Conservation (phyloP, 108 stramenopile genomes). For the Discostella stelligeroides region DNA sequence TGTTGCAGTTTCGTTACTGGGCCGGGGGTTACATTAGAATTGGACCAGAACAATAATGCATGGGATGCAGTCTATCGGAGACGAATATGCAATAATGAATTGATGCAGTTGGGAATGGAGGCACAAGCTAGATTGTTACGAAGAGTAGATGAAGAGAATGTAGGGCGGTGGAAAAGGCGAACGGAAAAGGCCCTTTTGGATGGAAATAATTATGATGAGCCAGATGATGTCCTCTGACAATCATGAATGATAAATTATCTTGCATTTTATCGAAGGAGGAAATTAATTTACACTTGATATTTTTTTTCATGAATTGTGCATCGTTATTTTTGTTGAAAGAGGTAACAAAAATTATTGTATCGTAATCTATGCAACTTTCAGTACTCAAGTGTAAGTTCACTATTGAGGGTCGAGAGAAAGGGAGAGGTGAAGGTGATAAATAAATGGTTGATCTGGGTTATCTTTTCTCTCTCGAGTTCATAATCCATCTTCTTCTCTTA, state of each 20-base stretch:
- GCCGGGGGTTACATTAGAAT: constrained; percentile 55
- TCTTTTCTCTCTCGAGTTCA: too few relatives aligned
- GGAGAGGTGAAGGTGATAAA: too few relatives aligned
- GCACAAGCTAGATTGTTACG: constrained; percentile 43
- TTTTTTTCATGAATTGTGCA: too few relatives aligned
- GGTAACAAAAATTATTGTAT: too few relatives aligned
- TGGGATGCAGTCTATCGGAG: constrained; percentile 64
- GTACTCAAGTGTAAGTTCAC: too few relatives aligned
- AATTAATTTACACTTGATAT: too few relatives aligned
- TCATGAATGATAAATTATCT: neutral
- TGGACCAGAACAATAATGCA: constrained; percentile 55
- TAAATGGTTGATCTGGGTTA: too few relatives aligned
- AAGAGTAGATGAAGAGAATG: constrained; percentile 32
- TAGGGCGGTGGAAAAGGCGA: constrained; percentile 38
- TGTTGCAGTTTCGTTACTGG: constrained; percentile 65
- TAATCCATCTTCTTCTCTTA: too few relatives aligned
- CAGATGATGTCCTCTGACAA: neutral
- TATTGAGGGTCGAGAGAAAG: too few relatives aligned
- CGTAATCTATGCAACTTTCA: too few relatives aligned
- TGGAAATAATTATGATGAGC: constrained; percentile 1
- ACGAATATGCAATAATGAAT: constrained; percentile 38
- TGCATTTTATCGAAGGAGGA: too few relatives aligned
- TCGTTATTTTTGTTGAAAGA: too few relatives aligned
- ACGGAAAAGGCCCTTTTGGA: constrained; percentile 36
- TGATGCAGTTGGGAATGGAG: constrained; percentile 39